Conservation (phyloP, 2,329 filamentous ascomycete genomes). For the Cryphonectria nitschkei region DNA sequence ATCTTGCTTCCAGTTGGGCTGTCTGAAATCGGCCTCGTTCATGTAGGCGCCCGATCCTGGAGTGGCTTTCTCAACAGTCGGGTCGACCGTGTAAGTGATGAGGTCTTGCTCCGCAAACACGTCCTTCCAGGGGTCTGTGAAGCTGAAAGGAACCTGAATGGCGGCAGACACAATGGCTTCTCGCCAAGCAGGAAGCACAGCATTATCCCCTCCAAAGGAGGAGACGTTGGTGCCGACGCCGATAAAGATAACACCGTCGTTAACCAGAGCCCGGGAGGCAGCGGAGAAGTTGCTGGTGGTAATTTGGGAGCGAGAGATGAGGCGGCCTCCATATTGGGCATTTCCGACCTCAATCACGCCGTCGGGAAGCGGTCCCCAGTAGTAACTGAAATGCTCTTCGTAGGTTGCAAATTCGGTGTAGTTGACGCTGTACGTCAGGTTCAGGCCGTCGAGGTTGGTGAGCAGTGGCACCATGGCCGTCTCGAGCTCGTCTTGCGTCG, state of each 20-base stretch:
- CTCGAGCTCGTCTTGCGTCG: conserved; percentile 34
- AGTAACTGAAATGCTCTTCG: conserved; percentile 39
- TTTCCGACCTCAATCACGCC: conserved; percentile 39
- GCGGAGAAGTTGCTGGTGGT: conserved; percentile 19
- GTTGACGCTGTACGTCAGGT: conserved; percentile 32
- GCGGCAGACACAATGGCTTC: conserved; percentile 40
- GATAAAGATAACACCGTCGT: conserved; percentile 27
- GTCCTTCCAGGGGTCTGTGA: conserved; percentile 32
- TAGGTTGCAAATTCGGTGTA: conserved; percentile 37
- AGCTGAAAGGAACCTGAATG: conserved; percentile 35
- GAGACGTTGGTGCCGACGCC: conserved; percentile 27
- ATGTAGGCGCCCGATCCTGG: conserved; percentile 51
- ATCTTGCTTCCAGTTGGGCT: conserved; percentile 48
- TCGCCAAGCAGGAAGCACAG: conserved; percentile 45
- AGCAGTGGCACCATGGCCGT: conserved; percentile 38
- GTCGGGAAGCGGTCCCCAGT: conserved; percentile 42
- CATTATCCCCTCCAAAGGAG: conserved; percentile 36
- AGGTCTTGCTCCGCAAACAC: conserved; percentile 35
- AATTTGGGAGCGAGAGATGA: conserved; percentile 39
- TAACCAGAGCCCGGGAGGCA: conserved; percentile 13
- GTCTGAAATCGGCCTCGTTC: conserved; percentile 55
- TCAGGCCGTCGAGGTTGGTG: conserved; percentile 32
- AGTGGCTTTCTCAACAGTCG: conserved; percentile 37
- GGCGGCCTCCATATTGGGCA: conserved; percentile 41
- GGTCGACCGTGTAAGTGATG: conserved; percentile 39